Evolutionary conservation across 179 eudicot genomes (phyloP).

Genomic region (Pouteria campechiana): DNA sequence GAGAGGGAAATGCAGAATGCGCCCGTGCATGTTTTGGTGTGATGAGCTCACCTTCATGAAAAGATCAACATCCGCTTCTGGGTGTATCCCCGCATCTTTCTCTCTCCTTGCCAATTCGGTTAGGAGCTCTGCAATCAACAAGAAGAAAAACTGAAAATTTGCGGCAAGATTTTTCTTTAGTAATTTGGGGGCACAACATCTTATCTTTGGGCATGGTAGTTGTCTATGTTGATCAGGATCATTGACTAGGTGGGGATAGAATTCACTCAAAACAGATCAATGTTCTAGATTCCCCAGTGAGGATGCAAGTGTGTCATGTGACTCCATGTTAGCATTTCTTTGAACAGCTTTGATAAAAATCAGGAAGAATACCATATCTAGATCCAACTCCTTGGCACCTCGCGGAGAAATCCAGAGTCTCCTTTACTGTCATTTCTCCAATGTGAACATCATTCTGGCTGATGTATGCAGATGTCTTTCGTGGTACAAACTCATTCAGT

Average conservation of each 20-base stretch:
- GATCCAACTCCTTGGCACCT: constrained; percentile 37
- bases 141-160: too few relatives aligned
- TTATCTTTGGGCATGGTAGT: too few relatives aligned
- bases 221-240: too few relatives aligned
- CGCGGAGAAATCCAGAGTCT: constrained; percentile 35
- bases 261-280: too few relatives aligned
- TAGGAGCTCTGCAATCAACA: constrained; percentile 34
- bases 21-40: neutral
- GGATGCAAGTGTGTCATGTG: too few relatives aligned
- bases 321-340: too few relatives aligned
- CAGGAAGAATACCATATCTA: constrained; percentile 25
- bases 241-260: too few relatives aligned
- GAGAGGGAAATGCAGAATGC: too few relatives aligned
- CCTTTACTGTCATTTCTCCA: constrained; percentile 39
- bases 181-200: too few relatives aligned
- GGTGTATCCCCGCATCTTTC: constrained; percentile 47
- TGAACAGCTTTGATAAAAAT: too few relatives aligned
- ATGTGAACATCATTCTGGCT: constrained; percentile 37
- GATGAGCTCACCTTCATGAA: constrained; percentile 56
- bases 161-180: too few relatives aligned
- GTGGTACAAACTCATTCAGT: constrained; percentile 25
- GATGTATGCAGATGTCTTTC: constrained; percentile 32
- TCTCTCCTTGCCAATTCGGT: constrained; percentile 56
- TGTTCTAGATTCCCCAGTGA: too few relatives aligned
- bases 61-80: constrained; percentile 73